phyloP scores from a whole-genome alignment of 2,329 filamentous ascomycete genomes.

The Aspergillus pseudoviridinutans region DNA sequence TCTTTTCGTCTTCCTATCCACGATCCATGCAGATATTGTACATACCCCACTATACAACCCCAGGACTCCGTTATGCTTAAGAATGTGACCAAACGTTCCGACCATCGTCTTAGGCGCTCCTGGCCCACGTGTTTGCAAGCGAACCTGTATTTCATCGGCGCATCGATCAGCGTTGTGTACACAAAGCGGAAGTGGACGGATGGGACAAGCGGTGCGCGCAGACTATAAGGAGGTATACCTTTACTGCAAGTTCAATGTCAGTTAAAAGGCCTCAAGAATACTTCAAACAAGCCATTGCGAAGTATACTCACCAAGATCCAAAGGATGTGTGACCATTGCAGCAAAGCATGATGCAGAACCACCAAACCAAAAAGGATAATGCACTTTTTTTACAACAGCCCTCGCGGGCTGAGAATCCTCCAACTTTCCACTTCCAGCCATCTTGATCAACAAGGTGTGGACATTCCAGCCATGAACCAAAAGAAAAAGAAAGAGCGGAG shows the following conservation, averaged over 20 bases:
- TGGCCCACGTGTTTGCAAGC: constrained; percentile 77
- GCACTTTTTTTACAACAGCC: constrained; percentile 34
- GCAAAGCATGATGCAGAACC: constrained; percentile 91
- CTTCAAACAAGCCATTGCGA: neutral
- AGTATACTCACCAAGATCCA: constrained; percentile 72
- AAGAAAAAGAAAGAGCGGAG: constrained; percentile 8
- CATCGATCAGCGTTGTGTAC: constrained; percentile 12
- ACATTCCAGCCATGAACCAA: constrained; percentile 14
- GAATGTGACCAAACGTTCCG: constrained; percentile 78
- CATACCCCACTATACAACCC: constrained; percentile 81
- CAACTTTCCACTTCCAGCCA: constrained; percentile 33
- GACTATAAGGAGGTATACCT: constrained; percentile 37
- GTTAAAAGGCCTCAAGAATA: neutral
- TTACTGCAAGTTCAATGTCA: constrained; percentile 46
- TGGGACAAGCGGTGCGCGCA: neutral
- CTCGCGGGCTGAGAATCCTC: constrained; percentile 22
- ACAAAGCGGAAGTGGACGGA: constrained; percentile 1
- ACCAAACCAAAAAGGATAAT: constrained; percentile 92
- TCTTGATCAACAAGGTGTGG: constrained; percentile 23
- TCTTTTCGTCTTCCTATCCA: constrained; percentile 1
- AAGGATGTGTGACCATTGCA: constrained; percentile 84
- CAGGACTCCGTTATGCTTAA: constrained; percentile 68
- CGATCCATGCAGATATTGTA: constrained; percentile 1
- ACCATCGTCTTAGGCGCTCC: constrained; percentile 76
- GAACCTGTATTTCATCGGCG: constrained; percentile 56